A percentile compares a stretch with the other conserved stretches of the same genome.
These are phyloP conservation scores for Citeromyces nyonsensis DNA, from an alignment of 805 yeast genomes.

Conservation along the genomic window DNA sequence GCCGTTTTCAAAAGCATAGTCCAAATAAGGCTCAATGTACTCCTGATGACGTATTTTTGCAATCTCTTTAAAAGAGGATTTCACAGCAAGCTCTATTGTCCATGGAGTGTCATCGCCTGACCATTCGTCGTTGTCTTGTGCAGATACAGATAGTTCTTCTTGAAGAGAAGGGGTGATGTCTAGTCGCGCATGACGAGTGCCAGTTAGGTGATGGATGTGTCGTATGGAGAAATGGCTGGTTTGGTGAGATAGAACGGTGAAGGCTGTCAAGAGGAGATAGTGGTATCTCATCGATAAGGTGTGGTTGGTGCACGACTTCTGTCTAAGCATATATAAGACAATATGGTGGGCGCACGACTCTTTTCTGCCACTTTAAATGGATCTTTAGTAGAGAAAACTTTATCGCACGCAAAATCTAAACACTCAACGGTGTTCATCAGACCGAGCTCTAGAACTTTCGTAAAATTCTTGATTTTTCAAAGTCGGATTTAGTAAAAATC, in stretches of 20 bases:
- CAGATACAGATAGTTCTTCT: conserved; percentile 1
- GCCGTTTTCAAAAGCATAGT: conserved; percentile 31
- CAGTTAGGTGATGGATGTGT: not conserved
- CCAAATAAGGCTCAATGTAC: conserved; percentile 49
- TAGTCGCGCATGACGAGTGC: not conserved
- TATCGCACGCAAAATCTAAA: too few relatives aligned
- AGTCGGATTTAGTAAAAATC: too few relatives aligned
- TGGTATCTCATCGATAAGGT: too few relatives aligned
- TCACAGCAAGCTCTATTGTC: not conserved
- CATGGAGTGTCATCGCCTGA: conserved; percentile 5
- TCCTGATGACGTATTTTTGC: conserved; percentile 32
- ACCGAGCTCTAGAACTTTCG: too few relatives aligned
- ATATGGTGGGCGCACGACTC: too few relatives aligned
- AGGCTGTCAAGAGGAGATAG: too few relatives aligned
- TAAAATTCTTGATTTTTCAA: too few relatives aligned
- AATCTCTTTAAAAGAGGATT: conserved; percentile 17
- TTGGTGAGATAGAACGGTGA: not conserved
- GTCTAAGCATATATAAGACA: too few relatives aligned
- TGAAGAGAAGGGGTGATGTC: not conserved
- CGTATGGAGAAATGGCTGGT: not conserved
- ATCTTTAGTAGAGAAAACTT: too few relatives aligned
- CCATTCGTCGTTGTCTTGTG: conserved; percentile 5
- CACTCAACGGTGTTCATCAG: too few relatives aligned
- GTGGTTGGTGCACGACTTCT: too few relatives aligned
- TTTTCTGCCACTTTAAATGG: too few relatives aligned